Evolutionary conservation across 441 rosid genomes (phyloP).

Genomic region (Theobroma grandiflorum): DNA sequence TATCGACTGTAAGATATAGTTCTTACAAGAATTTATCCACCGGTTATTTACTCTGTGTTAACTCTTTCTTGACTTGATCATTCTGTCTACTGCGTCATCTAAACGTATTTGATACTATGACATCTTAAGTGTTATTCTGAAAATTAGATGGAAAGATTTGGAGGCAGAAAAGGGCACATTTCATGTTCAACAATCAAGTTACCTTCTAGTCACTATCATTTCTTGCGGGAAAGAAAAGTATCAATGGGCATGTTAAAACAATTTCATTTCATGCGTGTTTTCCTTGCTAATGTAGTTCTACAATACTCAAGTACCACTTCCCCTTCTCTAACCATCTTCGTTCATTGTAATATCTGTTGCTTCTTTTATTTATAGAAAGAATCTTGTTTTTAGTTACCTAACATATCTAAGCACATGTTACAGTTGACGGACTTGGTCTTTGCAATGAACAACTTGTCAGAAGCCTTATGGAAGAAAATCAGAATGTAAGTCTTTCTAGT

Average conservation of each 20-base stretch:
- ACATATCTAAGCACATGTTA: constrained; percentile 35
- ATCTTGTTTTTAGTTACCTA: constrained; percentile 20
- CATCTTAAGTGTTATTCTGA: constrained; percentile 3
- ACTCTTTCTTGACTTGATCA: not conserved
- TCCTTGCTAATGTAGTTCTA: not conserved
- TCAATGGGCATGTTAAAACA: not conserved
- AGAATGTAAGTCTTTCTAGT: constrained; percentile 43
- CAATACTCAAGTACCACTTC: constrained; percentile 1
- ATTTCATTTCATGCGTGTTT: not conserved
- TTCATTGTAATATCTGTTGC: constrained; percentile 13
- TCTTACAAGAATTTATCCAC: not conserved
- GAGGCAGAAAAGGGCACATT: not conserved
- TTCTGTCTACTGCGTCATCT: not conserved
- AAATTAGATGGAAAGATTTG: not conserved
- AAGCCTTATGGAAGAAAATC: constrained; percentile 54
- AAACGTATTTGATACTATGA: not conserved
- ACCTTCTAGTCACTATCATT: not conserved
- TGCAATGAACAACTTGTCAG: constrained; percentile 76
- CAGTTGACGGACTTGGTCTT: constrained; percentile 85
- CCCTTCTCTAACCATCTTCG: not conserved
- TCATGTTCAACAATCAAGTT: not conserved
- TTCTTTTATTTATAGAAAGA: not conserved
- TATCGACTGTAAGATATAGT: not conserved
- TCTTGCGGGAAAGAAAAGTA: not conserved
- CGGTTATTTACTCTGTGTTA: not conserved